phyloP scores from a whole-genome alignment of 768 basidiomycete genomes.

The Lentinula detonsa region DNA sequence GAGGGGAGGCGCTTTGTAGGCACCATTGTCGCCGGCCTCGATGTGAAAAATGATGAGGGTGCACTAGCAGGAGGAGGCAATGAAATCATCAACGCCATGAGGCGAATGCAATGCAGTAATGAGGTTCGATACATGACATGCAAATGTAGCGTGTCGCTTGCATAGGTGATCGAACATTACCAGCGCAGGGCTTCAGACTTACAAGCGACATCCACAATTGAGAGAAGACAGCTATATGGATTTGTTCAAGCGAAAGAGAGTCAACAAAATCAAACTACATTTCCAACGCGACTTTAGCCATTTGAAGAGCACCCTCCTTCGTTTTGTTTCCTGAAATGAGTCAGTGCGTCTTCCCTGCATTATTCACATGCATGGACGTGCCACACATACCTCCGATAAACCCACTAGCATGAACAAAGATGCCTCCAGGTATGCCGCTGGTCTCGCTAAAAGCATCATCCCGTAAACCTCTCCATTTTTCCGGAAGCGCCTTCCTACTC shows the following conservation, averaged over 20 bases:
- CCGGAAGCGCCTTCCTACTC: slow-evolving; percentile 88
- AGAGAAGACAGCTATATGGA: not conserved
- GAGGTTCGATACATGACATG: not conserved
- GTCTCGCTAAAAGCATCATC: slow-evolving; percentile 74
- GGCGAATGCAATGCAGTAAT: not conserved
- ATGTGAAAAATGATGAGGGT: not conserved
- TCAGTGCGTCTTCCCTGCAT: not conserved
- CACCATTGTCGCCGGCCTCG: not conserved
- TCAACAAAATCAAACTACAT: slow-evolving; percentile 19
- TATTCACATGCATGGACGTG: slow-evolving; percentile 2
- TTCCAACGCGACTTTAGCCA: slow-evolving; percentile 65
- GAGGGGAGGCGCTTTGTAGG: not conserved
- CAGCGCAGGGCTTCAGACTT: not conserved
- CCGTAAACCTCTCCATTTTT: slow-evolving; percentile 87
- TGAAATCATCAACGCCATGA: not conserved
- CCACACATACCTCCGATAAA: slow-evolving; percentile 88
- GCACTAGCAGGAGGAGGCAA: not conserved
- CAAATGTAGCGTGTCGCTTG: not conserved
- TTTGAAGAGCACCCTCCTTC: slow-evolving; percentile 76
- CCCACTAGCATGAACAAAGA: slow-evolving; percentile 94
- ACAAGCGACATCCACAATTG: not conserved
- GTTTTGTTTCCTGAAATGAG: slow-evolving; percentile 70
- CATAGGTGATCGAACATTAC: not conserved
- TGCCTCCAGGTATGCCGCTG: slow-evolving; percentile 73
- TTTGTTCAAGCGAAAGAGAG: not conserved